These are phyloP conservation scores for Tolypocladium tundrense DNA, from an alignment of 2,329 filamentous ascomycete species.

Conservation along the genomic window DNA sequence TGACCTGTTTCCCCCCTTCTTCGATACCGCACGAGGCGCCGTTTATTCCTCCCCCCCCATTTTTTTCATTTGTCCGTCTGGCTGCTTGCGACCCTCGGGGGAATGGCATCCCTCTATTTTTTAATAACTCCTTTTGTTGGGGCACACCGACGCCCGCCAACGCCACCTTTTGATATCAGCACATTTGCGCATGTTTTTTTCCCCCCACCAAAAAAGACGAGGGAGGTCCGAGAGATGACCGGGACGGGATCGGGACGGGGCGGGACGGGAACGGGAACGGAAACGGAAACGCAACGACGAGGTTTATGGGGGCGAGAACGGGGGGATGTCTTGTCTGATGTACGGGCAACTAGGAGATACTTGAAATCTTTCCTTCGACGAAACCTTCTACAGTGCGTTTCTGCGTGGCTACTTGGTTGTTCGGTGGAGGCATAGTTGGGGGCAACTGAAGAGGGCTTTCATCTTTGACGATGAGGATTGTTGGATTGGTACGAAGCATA, in stretches of 20 bases:
- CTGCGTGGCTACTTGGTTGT: background rate
- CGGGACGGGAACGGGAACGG: background rate
- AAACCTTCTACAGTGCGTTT: background rate
- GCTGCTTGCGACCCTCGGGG: background rate
- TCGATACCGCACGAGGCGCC: background rate
- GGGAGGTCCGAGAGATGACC: background rate
- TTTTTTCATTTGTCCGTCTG: background rate
- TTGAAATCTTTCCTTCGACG: background rate
- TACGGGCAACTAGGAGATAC: background rate
- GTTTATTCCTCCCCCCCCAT: background rate
- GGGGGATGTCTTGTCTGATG: slow-evolving; percentile 1
- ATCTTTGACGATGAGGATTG: background rate
- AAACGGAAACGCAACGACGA: too few species aligned
- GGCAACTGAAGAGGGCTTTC: background rate
- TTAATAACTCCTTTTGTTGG: background rate
- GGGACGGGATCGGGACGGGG: background rate
- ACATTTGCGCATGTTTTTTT: background rate
- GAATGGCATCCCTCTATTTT: background rate
- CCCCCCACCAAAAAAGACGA: background rate
- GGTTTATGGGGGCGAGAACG: background rate
- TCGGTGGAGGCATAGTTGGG: background rate
- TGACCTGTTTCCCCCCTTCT: background rate
- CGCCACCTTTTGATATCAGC: background rate
- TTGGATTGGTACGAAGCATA: background rate
- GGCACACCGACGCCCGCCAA: background rate